Base-by-base conservation (phyloP, 352 stramenopile species). In the Phytophthora crassamura region DNA sequence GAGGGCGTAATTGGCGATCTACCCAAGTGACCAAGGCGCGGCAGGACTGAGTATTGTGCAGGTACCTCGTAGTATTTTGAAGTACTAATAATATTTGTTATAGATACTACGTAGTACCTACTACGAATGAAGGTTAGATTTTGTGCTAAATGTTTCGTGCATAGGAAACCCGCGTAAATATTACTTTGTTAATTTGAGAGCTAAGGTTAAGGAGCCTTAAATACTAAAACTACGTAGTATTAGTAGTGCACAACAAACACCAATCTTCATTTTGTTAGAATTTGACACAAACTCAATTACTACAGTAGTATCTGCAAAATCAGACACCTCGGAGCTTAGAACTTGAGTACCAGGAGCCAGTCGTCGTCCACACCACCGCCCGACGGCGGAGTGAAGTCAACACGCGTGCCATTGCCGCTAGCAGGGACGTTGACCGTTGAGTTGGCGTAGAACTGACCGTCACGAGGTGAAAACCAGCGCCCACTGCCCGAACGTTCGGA, bases 341-440 rank as follows among this genome's bases (percentile, higher is more conserved):
- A 69, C 48, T 69, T 32, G 3, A 69, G 39, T 16, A 63, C 60
- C 9, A 74, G 28, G 15, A 74, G 48, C 60, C 66, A 70, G 35
- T 74, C 65, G n/a, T 61, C 7, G 38, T 70, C 66, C 12, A 74
- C 33, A 16, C 59, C 34, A 5, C 54, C 60, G n/a, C 18, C 33
- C 14, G 66, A 59, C 2, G 66, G 66, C 34, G 60, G 59, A 2
- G 20, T 59, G 25, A 74, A 74, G 38, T 70, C 59, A 15, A 67
- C 42, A 18, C 66, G 66, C 5, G 41, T 70, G 16, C 9, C 38
- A 7, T 59, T 57, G 4, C 32, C 52, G 30, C 16, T 33, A 5
- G 36, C 49, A 25, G 59, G 42, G 12, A 67, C 48, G n/a, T 4
- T 48, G 8, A 74, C 48, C 3, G 42, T 59, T 0, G 42, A 59